Conservation (phyloP, 2,329 filamentous ascomycete species). For the Sarocladium brachiariae region DNA sequence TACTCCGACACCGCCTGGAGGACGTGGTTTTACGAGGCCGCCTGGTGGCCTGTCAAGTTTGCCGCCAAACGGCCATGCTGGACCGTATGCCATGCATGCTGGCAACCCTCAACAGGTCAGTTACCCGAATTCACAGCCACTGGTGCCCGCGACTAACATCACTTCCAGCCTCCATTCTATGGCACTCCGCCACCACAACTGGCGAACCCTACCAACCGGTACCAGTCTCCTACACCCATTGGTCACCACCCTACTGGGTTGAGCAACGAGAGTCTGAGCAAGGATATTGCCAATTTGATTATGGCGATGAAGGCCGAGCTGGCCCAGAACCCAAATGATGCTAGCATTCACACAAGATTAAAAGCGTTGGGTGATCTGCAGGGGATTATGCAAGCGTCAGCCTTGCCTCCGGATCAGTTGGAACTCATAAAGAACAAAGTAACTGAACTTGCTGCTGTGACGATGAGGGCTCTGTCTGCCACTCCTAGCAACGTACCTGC, state of each 20-base stretch:
- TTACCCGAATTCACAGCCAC: not conserved
- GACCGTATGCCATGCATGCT: constrained; percentile 16
- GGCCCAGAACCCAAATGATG: constrained; percentile 68
- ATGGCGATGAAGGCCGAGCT: constrained; percentile 65
- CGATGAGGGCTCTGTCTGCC: constrained; percentile 43
- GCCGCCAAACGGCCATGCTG: constrained; percentile 20
- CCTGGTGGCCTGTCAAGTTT: constrained; percentile 16
- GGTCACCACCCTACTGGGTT: constrained; percentile 32
- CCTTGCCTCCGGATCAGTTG: constrained; percentile 73
- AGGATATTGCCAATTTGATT: constrained; percentile 77
- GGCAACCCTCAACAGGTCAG: constrained; percentile 22
- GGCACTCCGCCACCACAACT: constrained; percentile 28
- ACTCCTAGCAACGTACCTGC: constrained; percentile 15
- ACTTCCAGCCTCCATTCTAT: not conserved
- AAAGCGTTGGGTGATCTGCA: constrained; percentile 83
- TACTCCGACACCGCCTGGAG: constrained; percentile 65
- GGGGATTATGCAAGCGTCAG: constrained; percentile 63
- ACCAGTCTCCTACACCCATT: constrained; percentile 23
- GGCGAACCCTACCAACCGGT: constrained; percentile 26
- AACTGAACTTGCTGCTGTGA: constrained; percentile 62
- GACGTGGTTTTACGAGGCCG: constrained; percentile 20
- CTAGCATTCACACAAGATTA: constrained; percentile 68
- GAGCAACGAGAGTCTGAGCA: constrained; percentile 69
- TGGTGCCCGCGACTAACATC: not conserved
- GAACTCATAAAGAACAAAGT: constrained; percentile 81